A percentile compares a stretch with the other conserved stretches of the same genome.
Conservation (phyloP, 202 grass and related monocot genomes). For the Hordeum pubiflorum region DNA sequence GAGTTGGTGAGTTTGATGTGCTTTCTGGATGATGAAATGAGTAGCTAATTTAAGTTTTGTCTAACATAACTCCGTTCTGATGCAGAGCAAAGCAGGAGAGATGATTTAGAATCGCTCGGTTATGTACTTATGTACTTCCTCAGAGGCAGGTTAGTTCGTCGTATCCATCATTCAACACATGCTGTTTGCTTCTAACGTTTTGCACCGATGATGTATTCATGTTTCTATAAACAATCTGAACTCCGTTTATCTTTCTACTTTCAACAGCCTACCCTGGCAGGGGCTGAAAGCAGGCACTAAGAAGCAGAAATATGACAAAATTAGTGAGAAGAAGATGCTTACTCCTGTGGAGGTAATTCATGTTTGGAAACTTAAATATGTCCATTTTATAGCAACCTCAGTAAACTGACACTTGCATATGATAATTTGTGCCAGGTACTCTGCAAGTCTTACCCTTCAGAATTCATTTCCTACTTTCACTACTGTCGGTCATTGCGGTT, state of each 20-base stretch:
- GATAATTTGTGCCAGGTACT: conserved; percentile 51
- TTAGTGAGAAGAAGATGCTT: conserved; percentile 99
- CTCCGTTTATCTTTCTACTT: conserved; percentile 10
- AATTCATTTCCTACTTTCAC: conserved; percentile 92
- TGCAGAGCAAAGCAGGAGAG: conserved; percentile 99
- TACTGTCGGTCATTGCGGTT: conserved; percentile 92
- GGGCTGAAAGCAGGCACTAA: conserved; percentile 97
- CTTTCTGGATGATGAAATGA: not conserved
- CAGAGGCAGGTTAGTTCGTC: conserved; percentile 78
- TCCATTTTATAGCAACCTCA: not conserved
- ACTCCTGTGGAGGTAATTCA: conserved; percentile 85
- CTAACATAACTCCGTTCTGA: not conserved
- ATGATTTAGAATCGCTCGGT: conserved; percentile 96
- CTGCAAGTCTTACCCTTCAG: conserved; percentile 87
- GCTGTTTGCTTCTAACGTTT: not conserved
- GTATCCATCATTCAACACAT: not conserved
- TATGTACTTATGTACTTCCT: conserved; percentile 99
- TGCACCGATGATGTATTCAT: not conserved
- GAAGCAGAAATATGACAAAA: conserved; percentile 99
- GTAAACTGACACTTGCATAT: not conserved
- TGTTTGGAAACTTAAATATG: not conserved
- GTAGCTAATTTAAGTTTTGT: not conserved
- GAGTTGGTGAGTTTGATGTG: conserved; percentile 60
- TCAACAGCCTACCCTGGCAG: conserved; percentile 88
- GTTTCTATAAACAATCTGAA: not conserved